A percentile compares a stretch with the other conserved stretches of the same genome.
These are phyloP conservation scores for Chytriomyces hyalinus DNA, from an alignment of 192 early-diverging fungal species.

Conservation along the genomic window DNA sequence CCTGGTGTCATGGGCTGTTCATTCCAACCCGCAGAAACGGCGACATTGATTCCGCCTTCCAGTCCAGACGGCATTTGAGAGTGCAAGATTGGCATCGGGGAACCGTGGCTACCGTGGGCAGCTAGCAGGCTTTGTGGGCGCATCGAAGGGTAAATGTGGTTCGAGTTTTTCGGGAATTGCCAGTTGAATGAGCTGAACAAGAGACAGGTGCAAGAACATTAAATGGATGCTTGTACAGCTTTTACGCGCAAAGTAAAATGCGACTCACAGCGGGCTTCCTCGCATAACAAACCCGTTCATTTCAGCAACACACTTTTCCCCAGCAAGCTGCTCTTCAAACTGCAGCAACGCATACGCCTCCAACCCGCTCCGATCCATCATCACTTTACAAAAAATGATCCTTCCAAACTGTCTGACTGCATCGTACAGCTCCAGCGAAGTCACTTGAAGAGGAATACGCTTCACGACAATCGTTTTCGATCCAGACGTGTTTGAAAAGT, in stretches of 20 bases:
- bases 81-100: background rate
- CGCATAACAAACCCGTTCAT: constrained; percentile 49
- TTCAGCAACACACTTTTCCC: constrained; percentile 50
- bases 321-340: constrained; percentile 58
- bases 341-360: constrained; percentile 56
- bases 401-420: constrained; percentile 46
- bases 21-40: constrained; percentile 28
- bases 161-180: constrained; percentile 56
- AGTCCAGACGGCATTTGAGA: constrained; percentile 27
- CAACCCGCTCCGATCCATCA: constrained; percentile 54
- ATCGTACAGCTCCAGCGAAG: constrained; percentile 53
- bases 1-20: constrained; percentile 20
- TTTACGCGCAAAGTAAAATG: background rate
- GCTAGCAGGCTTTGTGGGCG: background rate
- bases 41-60: constrained; percentile 31
- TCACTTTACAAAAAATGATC: constrained; percentile 60
- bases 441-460: constrained; percentile 52
- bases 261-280: constrained; percentile 46
- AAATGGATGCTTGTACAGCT: background rate
- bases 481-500: constrained; percentile 58
- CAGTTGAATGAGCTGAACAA: constrained; percentile 44
- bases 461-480: constrained; percentile 55
- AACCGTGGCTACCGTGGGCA: background rate
- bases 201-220: background rate
- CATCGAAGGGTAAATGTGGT: constrained; percentile 54